Evolutionary conservation across 257 asterid species (phyloP).

Genomic region (Solanum infundibuliforme): DNA sequence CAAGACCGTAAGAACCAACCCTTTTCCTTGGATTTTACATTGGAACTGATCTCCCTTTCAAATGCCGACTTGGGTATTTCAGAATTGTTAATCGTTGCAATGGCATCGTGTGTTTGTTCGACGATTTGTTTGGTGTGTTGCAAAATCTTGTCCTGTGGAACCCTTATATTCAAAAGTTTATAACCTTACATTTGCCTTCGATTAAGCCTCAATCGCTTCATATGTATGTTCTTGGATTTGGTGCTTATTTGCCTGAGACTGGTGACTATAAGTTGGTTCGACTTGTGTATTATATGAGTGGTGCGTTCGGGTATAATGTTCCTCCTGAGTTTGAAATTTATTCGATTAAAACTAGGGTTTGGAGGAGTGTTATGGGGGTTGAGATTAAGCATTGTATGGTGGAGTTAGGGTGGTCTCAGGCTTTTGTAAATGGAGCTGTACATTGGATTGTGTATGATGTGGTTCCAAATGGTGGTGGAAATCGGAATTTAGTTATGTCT

Average conservation of each 20-base stretch:
- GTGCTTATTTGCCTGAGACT: slow-evolving; percentile 2
- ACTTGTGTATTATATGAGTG: slow-evolving; percentile 19
- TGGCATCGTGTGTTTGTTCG: slow-evolving; percentile 9
- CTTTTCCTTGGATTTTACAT: slow-evolving; percentile 7
- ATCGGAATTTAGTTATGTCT: slow-evolving; percentile 17
- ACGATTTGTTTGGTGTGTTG: slow-evolving; percentile 18
- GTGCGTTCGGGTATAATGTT: background rate
- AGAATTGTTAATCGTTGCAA: slow-evolving; percentile 41
- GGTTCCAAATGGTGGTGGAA: background rate
- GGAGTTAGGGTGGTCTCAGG: slow-evolving; percentile 29
- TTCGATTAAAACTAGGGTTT: slow-evolving; percentile 20
- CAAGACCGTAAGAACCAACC: background rate
- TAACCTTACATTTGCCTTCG: slow-evolving; percentile 16
- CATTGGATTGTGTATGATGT: slow-evolving; percentile 41
- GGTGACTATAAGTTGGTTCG: slow-evolving; percentile 45
- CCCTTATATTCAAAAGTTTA: slow-evolving; percentile 28
- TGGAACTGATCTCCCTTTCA: slow-evolving; percentile 24
- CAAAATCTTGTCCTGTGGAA: slow-evolving; percentile 31
- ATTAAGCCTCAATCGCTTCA: slow-evolving; percentile 20
- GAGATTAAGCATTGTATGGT: slow-evolving; percentile 10
- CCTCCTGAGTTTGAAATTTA: slow-evolving; percentile 38
- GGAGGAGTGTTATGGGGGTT: slow-evolving; percentile 23
- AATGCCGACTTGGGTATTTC: slow-evolving; percentile 29
- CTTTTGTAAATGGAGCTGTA: slow-evolving; percentile 24
- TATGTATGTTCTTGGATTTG: slow-evolving; percentile 39